Evolutionary conservation across 2,329 filamentous ascomycete species (phyloP), one percentile per base, ranked within the genome.

Genomic region (Allantophomopsis lycopodina): DNA sequence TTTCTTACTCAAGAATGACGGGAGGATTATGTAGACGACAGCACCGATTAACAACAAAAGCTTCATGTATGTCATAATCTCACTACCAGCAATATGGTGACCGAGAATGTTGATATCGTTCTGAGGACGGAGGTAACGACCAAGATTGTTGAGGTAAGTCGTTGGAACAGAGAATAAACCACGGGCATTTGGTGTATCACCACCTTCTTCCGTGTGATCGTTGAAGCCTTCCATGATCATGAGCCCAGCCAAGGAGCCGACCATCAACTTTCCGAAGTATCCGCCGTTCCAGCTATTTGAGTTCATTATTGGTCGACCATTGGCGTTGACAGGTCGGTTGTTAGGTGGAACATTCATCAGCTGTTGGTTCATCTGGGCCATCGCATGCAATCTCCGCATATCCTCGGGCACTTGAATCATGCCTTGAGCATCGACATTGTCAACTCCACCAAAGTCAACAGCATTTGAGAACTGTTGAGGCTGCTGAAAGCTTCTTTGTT

Each of bases 151-250:
- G 30, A 83, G 57, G 3, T 80, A 52, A 13, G 76, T 69, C 17
- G 78, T 46, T 1, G 82, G 82, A 14, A 83, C 43, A 16, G 76
- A 73, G 44, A 76, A 71, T 12, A 88, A 66, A 2, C 82, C 82
- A 31, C 76, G 73, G 35, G 79, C 79, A 37, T 75, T 66, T 5
- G 77, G 67, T 1, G 68, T 68, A 38, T 83, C 77, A 36, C 68
- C 71, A 50, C 75, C 72, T 55, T 75, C 60, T 59, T 86, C 73
- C 30, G 50, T 43, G 33, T 78, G 63, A 55, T 82, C 73, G 30
- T 70, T 69, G 40, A 88, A 68, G 1, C 85, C 86, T 60, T 95
- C 87, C 49, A 94, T 63, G 28, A 95, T 71, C 88, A 96, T 94
- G 14, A 96, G 66, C 12, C 86, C 87, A 17, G 88, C 89, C 43